Percentiles rank a stretch among this genome's conserved stretches.
These are phyloP conservation scores for Phytophthora tubulina DNA, from an alignment of 352 stramenopile species.

Conservation along the genomic window DNA sequence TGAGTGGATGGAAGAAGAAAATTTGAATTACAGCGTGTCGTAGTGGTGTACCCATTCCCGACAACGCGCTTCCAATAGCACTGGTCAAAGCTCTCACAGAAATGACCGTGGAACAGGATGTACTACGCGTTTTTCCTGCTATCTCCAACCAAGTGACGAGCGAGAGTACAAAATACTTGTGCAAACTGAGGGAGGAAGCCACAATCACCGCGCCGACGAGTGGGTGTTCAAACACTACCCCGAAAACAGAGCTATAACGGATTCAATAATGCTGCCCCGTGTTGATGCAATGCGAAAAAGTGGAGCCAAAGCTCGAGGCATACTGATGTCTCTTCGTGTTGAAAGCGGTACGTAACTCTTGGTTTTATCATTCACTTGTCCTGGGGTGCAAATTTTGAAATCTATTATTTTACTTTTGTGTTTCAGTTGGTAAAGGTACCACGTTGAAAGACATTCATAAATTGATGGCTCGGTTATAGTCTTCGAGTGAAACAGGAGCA, in stretches of 20 bases:
- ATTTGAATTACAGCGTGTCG: not conserved
- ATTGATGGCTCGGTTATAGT: no score
- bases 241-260: not conserved
- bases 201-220: not conserved
- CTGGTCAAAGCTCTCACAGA: not conserved
- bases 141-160: not conserved
- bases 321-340: not conserved
- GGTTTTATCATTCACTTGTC: not conserved
- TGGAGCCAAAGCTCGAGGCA: not conserved
- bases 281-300: not conserved
- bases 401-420: not conserved
- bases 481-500: no score
- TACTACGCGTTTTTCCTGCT: not conserved
- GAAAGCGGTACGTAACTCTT: not conserved
- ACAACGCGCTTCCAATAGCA: not conserved
- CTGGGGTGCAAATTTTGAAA: not conserved
- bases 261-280: not conserved
- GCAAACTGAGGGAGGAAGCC: not conserved
- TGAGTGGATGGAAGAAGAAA: not conserved
- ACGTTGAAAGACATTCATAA: no score
- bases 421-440: no score
- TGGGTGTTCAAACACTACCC: not conserved
- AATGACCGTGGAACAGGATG: not conserved
- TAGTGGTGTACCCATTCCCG: not conserved
- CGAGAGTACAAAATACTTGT: not conserved